Conservation (phyloP, 768 basidiomycete genomes). For the Pleurotus cornucopiae region DNA sequence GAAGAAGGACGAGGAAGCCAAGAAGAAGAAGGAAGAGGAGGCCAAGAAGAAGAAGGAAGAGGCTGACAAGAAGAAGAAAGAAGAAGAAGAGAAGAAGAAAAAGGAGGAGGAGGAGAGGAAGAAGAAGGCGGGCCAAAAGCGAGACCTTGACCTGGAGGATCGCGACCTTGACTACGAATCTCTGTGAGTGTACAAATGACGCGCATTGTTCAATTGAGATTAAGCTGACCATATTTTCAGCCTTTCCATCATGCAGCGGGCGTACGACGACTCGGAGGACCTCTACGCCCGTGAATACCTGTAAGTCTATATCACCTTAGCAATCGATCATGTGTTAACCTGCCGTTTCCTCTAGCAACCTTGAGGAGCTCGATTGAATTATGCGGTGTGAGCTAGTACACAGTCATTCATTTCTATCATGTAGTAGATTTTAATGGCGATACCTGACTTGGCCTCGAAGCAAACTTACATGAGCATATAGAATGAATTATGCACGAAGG, state of each 20-base stretch:
- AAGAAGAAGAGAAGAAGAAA: neutral
- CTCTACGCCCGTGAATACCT: neutral
- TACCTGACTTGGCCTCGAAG: too few species aligned
- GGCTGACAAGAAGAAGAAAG: neutral
- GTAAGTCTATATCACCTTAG: neutral
- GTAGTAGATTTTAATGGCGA: too few species aligned
- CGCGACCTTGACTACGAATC: constrained; percentile 1
- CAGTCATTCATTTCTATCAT: neutral
- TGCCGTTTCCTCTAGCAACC: neutral
- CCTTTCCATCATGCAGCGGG: neutral
- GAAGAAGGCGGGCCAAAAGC: neutral
- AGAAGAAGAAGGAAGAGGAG: constrained; percentile 2
- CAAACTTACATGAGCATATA: neutral
- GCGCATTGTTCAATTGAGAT: neutral
- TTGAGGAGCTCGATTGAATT: neutral
- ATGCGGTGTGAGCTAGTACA: neutral
- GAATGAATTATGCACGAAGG: neutral
- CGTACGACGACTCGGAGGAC: neutral
- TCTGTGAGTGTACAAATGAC: neutral
- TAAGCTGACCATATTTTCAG: neutral
- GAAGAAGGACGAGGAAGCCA: neutral
- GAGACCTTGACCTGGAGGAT: neutral
- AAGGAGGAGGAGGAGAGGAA: neutral
- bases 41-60: neutral
- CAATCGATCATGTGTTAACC: too few species aligned